Evolutionary conservation across 2,329 filamentous ascomycete species (phyloP), one percentile per base, ranked within the genome.

Genomic region (Fusarium graminum): DNA sequence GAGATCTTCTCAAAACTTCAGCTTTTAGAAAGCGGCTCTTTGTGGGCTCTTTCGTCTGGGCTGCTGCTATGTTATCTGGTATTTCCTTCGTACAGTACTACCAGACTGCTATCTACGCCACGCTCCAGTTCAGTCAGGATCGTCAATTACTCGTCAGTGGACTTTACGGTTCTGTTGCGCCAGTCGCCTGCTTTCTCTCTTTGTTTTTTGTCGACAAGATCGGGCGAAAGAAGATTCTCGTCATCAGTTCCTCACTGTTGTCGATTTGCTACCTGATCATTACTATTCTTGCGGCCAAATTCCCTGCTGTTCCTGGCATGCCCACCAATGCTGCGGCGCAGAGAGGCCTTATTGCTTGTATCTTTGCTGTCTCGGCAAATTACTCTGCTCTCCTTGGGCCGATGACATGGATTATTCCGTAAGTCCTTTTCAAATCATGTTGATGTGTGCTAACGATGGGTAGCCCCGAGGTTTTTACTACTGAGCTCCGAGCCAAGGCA

Each of bases 351-450:
- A 80, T 80, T 42, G 78, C 78, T 0, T 80, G 78, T 12, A 78
- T 80, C 3, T 80, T 80, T 58, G 70, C 70, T 4, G 70, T 72
- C 0, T 72, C 70, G 1, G 70, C 70, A 0, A 74, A 77, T 19
- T 78, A 80, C 4, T 80, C 78, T 13, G 78, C 78, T 16, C 65
- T 80, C 2, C 63, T 80, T 7, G 78, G 78, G 0, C 78, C 78
- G 0, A 80, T 80, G 78, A 80, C 78, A 0, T 80, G 78, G 78
- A 80, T 80, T 9, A 79, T 80, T 22, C 78, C 78, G 78, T 79
- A 29, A 61, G 77, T 74, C 10, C 7, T 62, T 13, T 4, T 1
- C 3, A 0, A 17, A 30, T 2, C 3, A 0, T 1, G 1, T 19
- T 4, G 7, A 2, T 0, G 7, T n/a, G 0, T 12, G 4, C 54